phyloP scores from a whole-genome alignment of 2,329 filamentous ascomycete species.

The Dothistroma pini region DNA sequence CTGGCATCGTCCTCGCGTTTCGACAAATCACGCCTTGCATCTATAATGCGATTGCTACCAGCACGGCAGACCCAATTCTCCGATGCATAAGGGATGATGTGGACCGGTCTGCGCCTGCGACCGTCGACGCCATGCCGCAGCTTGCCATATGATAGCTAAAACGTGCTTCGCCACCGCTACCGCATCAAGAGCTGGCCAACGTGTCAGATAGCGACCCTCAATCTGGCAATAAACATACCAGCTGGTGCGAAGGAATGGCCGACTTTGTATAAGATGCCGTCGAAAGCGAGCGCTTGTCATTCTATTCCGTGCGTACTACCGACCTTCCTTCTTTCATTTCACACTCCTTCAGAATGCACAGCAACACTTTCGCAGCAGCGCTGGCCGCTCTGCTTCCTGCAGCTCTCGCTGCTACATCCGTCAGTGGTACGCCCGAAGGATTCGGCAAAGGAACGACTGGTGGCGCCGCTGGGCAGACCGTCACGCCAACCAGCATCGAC shows the following conservation, averaged over 20 bases:
- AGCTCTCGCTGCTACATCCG: slow-evolving; percentile 9
- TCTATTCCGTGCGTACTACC: neutral
- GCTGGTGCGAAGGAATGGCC: neutral
- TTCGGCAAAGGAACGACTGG: slow-evolving; percentile 57
- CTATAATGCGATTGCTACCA: neutral
- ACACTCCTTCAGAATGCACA: neutral
- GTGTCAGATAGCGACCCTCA: neutral
- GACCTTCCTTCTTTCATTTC: neutral
- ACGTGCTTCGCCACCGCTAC: neutral
- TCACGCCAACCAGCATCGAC: slow-evolving; percentile 37
- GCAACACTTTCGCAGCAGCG: neutral
- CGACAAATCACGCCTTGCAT: neutral
- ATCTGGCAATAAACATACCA: neutral
- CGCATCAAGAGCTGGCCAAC: neutral
- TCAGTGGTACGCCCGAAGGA: slow-evolving; percentile 43
- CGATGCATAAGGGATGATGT: neutral
- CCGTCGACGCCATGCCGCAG: neutral
- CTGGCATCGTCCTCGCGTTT: neutral
- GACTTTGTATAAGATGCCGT: neutral
- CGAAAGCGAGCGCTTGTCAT: neutral
- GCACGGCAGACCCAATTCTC: neutral
- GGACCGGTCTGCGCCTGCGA: neutral
- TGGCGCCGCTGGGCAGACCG: slow-evolving; percentile 50
- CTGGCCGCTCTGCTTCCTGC: neutral
- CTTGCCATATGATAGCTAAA: neutral